Percentiles rank a stretch among this genome's conserved stretches.
Evolutionary conservation across 306 rosid species (phyloP).

Genomic region (Cicer yamashitae): DNA sequence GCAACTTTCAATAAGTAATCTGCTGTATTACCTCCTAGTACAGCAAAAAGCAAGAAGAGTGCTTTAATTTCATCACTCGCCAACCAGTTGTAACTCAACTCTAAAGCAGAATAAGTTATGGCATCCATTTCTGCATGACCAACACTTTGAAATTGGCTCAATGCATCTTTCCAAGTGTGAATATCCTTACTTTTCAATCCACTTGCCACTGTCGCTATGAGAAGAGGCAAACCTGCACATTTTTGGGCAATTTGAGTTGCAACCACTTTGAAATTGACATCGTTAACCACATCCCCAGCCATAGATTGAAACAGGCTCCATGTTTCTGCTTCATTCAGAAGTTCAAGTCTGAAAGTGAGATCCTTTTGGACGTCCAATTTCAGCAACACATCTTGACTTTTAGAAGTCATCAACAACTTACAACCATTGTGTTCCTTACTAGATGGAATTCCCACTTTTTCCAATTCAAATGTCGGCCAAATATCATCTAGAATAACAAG

Average conservation of each 20-base stretch:
- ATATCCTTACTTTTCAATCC: neutral
- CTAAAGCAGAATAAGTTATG: neutral
- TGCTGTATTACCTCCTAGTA: neutral
- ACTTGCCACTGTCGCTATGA: neutral
- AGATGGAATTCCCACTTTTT: slow-evolving; percentile 1
- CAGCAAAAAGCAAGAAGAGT: slow-evolving; percentile 19
- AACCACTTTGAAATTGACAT: neutral
- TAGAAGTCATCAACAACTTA: neutral
- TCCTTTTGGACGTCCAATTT: neutral
- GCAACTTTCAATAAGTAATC: neutral
- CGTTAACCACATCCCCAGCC: neutral
- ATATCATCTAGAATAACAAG: neutral
- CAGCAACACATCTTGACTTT: neutral
- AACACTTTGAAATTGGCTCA: neutral
- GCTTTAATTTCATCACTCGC: neutral
- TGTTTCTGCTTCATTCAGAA: neutral
- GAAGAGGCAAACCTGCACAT: slow-evolving; percentile 1
- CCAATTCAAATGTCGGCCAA: neutral
- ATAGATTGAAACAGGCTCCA: slow-evolving; percentile 14
- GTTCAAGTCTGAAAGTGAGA: neutral
- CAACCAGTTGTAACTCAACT: slow-evolving; percentile 7
- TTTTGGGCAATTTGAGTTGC: slow-evolving; percentile 1
- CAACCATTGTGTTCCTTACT: neutral
- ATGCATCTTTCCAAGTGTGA: neutral
- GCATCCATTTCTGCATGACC: neutral